These are phyloP conservation scores for Alternaria consortialis DNA, from an alignment of 2,329 filamentous ascomycete genomes.

Conservation along the genomic window DNA sequence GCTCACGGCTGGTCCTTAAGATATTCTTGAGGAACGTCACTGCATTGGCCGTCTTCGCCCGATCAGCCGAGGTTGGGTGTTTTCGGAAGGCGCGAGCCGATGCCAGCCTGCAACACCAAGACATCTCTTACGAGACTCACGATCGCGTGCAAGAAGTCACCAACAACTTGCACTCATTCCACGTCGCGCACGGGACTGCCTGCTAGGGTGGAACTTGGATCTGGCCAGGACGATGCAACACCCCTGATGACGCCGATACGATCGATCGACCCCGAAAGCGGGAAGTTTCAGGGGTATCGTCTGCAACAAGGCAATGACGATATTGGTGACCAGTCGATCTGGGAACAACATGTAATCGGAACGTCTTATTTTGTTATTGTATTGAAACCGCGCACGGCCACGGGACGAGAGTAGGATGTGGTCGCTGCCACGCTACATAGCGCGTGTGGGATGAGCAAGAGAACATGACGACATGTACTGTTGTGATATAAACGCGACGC, in stretches of 20 bases:
- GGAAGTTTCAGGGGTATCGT: slow-evolving; percentile 4
- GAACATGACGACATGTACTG: slow-evolving; percentile 11
- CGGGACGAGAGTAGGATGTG: slow-evolving; percentile 8
- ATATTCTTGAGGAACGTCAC: slow-evolving; percentile 67
- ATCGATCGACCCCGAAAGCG: slow-evolving; percentile 4
- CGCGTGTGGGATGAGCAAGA: slow-evolving; percentile 12
- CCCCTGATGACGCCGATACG: slow-evolving; percentile 3
- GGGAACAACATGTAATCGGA: slow-evolving; percentile 38
- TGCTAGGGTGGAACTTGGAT: neutral
- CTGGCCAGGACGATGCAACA: neutral
- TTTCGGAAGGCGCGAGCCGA: slow-evolving; percentile 21
- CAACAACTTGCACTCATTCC: neutral
- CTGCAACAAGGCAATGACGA: slow-evolving; percentile 5
- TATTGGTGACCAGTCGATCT: slow-evolving; percentile 52
- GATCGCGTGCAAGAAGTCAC: neutral
- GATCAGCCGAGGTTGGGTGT: slow-evolving; percentile 28
- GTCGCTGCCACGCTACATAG: slow-evolving; percentile 11
- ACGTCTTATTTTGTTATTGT: slow-evolving; percentile 3
- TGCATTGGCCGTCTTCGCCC: slow-evolving; percentile 65
- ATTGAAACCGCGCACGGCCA: slow-evolving; percentile 17
- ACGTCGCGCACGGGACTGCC: neutral
- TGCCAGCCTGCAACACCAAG: slow-evolving; percentile 18
- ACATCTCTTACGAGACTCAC: slow-evolving; percentile 8
- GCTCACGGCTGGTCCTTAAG: slow-evolving; percentile 63
- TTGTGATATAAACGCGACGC: slow-evolving; percentile 11